phyloP scores from a whole-genome alignment of 1,284 basidiomycete species.

The Melampsora allii-populina region DNA sequence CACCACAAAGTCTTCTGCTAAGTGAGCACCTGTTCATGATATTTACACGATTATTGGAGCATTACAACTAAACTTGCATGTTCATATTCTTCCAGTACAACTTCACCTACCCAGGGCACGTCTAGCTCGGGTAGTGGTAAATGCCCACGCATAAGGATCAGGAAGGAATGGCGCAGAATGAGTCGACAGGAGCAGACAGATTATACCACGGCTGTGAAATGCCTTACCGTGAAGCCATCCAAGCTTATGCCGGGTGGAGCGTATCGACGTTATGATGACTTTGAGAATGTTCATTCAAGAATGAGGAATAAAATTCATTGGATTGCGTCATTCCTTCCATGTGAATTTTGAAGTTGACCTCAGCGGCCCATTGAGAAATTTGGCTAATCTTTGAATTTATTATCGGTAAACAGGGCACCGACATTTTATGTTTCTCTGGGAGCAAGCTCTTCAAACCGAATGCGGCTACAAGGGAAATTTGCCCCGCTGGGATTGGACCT shows the following conservation, averaged over 20 bases:
- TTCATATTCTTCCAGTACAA: neutral
- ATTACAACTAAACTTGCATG: too few species aligned
- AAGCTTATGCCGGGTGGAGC: slow-evolving; percentile 26
- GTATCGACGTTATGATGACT: slow-evolving; percentile 35
- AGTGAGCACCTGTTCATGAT: neutral
- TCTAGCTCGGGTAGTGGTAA: neutral
- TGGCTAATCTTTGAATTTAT: too few species aligned
- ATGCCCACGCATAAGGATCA: neutral
- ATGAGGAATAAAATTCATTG: slow-evolving; percentile 39
- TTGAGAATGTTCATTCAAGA: slow-evolving; percentile 34
- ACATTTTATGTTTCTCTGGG: slow-evolving; percentile 33
- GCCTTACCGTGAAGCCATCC: slow-evolving; percentile 10
- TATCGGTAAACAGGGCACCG: slow-evolving; percentile 24
- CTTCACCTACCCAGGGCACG: neutral
- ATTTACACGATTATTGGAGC: neutral
- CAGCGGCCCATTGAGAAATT: too few species aligned
- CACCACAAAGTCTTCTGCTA: neutral
- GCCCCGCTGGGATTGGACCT: slow-evolving; percentile 43
- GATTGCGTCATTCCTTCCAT: slow-evolving; percentile 31
- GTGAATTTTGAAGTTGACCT: neutral
- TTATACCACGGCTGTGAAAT: slow-evolving; percentile 34
- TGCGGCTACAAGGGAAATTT: slow-evolving; percentile 23
- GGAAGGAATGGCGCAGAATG: slow-evolving; percentile 33
- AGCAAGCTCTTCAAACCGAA: slow-evolving; percentile 16
- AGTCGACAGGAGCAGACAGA: slow-evolving; percentile 11